Evolutionary conservation across 75 land plant genomes (phyloP).

Genomic region (Cupressus sempervirens): DNA sequence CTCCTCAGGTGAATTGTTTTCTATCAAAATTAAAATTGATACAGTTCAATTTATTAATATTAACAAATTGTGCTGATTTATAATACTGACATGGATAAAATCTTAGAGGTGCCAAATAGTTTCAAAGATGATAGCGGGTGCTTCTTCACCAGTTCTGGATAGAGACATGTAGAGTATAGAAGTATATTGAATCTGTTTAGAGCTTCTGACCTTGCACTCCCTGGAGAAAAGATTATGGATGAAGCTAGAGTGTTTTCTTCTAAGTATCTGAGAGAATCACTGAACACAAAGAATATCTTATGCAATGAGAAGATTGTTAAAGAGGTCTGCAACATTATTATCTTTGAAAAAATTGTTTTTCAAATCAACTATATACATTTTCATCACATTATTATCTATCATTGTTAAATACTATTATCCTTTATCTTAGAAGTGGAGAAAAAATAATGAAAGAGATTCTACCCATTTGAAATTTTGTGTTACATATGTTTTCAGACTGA

Average conservation of each 20-base stretch:
- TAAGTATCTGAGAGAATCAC: slow-evolving; percentile 9
- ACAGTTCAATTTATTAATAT: not conserved
- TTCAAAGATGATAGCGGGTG: slow-evolving; percentile 13
- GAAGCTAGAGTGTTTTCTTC: slow-evolving; percentile 16
- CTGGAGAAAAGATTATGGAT: slow-evolving; percentile 22
- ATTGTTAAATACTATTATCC: no score
- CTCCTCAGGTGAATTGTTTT: not conserved
- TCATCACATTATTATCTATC: no score
- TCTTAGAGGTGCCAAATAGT: slow-evolving; percentile 12
- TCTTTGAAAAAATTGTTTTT: no score
- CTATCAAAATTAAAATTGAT: no score
- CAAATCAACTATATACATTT: no score
- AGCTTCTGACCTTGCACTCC: slow-evolving; percentile 17
- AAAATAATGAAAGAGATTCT: no score
- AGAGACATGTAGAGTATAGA: slow-evolving; percentile 10
- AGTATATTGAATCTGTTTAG: slow-evolving; percentile 23
- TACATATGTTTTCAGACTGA: not conserved
- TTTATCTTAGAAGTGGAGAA: no score
- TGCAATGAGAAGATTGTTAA: not conserved
- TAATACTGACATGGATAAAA: not conserved
- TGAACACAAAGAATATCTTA: not conserved
- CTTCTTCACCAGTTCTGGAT: slow-evolving; percentile 16
- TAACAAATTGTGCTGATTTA: not conserved
- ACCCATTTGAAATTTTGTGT: no score
- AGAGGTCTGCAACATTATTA: not conserved